A percentile compares a stretch with the other conserved stretches of the same genome.
phyloP scores from a whole-genome alignment of 768 basidiomycete genomes.

The Russula compacta region DNA sequence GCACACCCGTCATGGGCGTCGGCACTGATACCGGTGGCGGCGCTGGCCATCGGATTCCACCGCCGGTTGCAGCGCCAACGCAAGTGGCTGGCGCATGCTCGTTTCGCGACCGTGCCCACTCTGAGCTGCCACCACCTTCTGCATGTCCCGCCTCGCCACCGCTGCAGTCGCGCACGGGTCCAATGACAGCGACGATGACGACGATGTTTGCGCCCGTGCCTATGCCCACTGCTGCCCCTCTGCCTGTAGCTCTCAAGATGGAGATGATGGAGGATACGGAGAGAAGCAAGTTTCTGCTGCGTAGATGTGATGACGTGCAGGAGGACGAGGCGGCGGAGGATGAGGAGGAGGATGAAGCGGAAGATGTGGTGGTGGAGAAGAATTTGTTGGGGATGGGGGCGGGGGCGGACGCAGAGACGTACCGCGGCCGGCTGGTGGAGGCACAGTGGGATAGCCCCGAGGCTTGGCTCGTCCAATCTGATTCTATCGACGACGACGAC shows the following conservation, averaged over 20 bases:
- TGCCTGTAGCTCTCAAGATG: not conserved
- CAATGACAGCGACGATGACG: not conserved
- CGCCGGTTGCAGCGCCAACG: no score
- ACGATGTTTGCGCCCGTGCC: not conserved
- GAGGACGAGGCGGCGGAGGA: no score
- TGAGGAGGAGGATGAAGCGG: not conserved
- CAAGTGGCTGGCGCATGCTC: not conserved
- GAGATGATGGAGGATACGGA: not conserved
- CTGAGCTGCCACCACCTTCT: not conserved
- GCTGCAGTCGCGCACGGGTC: not conserved
- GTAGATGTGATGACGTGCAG: not conserved
- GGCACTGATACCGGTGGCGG: no score
- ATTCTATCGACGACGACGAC: not conserved
- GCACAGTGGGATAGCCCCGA: constrained; percentile 10
- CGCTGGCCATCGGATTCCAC: no score
- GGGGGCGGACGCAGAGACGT: not conserved
- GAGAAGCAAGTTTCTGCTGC: not conserved
- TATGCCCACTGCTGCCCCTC: not conserved
- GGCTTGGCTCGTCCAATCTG: constrained; percentile 14
- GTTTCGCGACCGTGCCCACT: not conserved
- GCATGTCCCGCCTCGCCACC: not conserved
- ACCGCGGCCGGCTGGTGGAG: not conserved
- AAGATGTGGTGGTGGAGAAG: not conserved
- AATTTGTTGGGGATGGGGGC: not conserved
- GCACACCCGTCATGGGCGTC: not conserved